Evolutionary conservation across 768 basidiomycete species (phyloP).

Genomic region (Auriscalpium vulgare): DNA sequence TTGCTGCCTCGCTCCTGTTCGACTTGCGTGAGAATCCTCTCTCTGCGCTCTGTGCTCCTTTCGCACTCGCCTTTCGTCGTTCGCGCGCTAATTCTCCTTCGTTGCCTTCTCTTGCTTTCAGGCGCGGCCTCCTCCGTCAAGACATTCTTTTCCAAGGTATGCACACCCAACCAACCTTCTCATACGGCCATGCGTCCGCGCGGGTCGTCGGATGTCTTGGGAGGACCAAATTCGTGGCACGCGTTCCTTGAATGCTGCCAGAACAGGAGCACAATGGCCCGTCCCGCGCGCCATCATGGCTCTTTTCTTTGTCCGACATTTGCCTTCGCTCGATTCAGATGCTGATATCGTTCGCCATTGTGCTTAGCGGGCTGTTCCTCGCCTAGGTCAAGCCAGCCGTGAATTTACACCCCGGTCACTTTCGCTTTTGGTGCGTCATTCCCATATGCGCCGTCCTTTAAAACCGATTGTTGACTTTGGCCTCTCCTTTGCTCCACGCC

Average conservation of each 20-base stretch:
- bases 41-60: conserved; percentile 17
- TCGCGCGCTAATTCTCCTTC: background rate
- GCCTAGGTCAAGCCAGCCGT: background rate
- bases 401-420: background rate
- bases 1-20: conserved; percentile 10
- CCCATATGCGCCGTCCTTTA: background rate
- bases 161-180: conserved; percentile 9
- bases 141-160: conserved; percentile 54
- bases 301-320: background rate
- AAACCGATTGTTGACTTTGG: background rate
- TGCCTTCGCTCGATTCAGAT: background rate
- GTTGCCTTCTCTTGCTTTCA: conserved; percentile 20
- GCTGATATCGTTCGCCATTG: conserved; percentile 1
- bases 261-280: conserved; percentile 1
- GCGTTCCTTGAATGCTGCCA: background rate
- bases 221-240: background rate
- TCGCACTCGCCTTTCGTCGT: conserved; percentile 33
- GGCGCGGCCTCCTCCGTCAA: conserved; percentile 68
- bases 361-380: background rate
- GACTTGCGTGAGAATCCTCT: conserved; percentile 17
- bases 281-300: background rate
- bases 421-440: conserved; percentile 1
- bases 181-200: conserved; percentile 4
- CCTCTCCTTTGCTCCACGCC: background rate
- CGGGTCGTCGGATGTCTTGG: conserved; percentile 1